Base-by-base conservation (phyloP, 2,329 filamentous ascomycete species). In the Thyridium curvatum region DNA sequence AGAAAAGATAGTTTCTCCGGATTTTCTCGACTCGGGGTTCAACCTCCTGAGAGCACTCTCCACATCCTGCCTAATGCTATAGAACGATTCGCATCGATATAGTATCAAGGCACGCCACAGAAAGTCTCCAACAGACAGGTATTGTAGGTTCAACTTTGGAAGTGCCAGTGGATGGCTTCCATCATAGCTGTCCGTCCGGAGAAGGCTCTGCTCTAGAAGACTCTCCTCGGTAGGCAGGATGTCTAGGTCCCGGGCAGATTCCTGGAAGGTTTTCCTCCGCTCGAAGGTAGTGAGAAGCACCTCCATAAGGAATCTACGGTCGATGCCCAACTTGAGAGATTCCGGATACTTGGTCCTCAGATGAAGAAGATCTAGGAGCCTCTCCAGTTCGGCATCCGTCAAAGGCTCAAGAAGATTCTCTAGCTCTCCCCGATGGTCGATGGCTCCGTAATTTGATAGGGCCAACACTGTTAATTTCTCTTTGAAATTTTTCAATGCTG, bases 61-160 rank as follows among this genome's bases (percentile, higher is more conserved):
- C 41, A 98, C 80, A 56, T 98, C 88, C 53, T 89, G 91, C 34
- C 89, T 80, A 43, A 98, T 91, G 43, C 88, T 86, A 58, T 94
- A 97, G 58, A 97, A 96, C 0, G 91, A 78, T 60, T 98, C 93
- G 42, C 83, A 86, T 31, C 91, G 81, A 57, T 95, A 93, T 8
- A 98, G 69, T 12, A 94, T 74, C 52, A 97, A 83, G 0, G 91
- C 89, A 45, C 94, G 79, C 89, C 90, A 98, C n/a, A 98, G 66
- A 52, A 98, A 98, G 60, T 98, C 93, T 3, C 89, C 89, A 37
- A 95, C 79, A 3, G 90, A 94, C 12, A 98, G 71, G 60, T 98
- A 98, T 55, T 98, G 93, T 18, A 98, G 68, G 51, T 96, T 98
- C 34, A 97, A 65, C 58, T 98, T 98, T 3, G 93, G 93, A 32